phyloP scores from a whole-genome alignment of 306 rosid species.

The Trifolium pratense region DNA sequence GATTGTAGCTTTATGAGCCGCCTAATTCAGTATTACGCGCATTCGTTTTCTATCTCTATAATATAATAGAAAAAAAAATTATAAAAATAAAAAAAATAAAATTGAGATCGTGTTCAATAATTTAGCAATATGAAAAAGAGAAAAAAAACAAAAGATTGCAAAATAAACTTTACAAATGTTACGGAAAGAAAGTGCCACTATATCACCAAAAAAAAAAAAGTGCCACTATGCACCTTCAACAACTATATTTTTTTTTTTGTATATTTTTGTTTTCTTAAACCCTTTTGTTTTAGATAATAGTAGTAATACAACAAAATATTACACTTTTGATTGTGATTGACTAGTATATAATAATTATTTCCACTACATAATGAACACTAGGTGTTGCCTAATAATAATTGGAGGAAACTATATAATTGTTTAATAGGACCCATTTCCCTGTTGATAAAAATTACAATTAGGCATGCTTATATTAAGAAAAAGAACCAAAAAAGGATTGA shows the following conservation, averaged over 20 bases:
- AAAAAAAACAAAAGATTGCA: constrained; percentile 18
- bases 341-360: constrained; percentile 43
- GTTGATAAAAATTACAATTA: constrained; percentile 4
- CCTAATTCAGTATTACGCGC: constrained; percentile 15
- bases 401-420: constrained; percentile 29
- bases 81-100: too few relatives aligned
- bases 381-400: constrained; percentile 49
- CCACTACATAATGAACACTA: constrained; percentile 44
- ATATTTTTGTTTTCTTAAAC: constrained; percentile 1
- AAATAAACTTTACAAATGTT: constrained; percentile 31
- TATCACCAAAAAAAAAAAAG: too few relatives aligned
- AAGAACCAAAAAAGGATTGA: constrained; percentile 6
- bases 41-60: background rate
- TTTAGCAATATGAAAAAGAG: constrained; percentile 3
- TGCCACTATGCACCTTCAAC: constrained; percentile 34
- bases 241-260: background rate
- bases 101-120: constrained; percentile 1
- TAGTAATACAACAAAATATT: background rate
- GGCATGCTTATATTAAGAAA: constrained; percentile 39
- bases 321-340: constrained; percentile 39
- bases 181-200: constrained; percentile 36
- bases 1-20: constrained; percentile 27
- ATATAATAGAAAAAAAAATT: too few relatives aligned
- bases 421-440: constrained; percentile 33
- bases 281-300: background rate